phyloP scores from a whole-genome alignment of 2,329 filamentous ascomycete genomes.

The Paraphaeosphaeria sporulosa region DNA sequence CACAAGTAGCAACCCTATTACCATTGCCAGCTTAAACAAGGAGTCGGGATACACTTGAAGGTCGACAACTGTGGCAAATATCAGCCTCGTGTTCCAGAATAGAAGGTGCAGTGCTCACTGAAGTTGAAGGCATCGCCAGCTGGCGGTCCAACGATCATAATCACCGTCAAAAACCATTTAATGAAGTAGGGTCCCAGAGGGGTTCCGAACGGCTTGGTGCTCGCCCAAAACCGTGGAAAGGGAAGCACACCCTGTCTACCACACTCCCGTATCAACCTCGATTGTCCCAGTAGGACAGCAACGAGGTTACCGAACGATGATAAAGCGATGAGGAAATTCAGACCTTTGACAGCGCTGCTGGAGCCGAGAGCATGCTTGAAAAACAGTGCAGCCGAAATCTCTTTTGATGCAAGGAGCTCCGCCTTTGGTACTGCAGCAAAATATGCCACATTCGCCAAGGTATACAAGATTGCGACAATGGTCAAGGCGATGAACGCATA shows the following conservation, averaged over 20 bases:
- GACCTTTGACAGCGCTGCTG: constrained; percentile 56
- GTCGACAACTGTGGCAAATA: constrained; percentile 58
- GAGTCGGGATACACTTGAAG: constrained; percentile 65
- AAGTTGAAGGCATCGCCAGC: constrained; percentile 71
- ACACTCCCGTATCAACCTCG: constrained; percentile 66
- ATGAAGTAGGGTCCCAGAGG: constrained; percentile 65
- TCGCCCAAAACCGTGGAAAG: constrained; percentile 67
- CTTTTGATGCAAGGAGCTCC: constrained; percentile 58
- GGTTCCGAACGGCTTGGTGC: constrained; percentile 68
- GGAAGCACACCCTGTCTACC: constrained; percentile 69
- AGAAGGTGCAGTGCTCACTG: constrained; percentile 31
- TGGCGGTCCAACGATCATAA: constrained; percentile 68
- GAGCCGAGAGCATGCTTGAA: constrained; percentile 65
- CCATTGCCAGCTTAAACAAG: constrained; percentile 66
- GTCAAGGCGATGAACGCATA: constrained; percentile 57
- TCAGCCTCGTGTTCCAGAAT: not conserved
- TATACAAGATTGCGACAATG: constrained; percentile 62
- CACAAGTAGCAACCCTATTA: constrained; percentile 65
- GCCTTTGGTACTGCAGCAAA: constrained; percentile 65
- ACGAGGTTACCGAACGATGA: constrained; percentile 68
- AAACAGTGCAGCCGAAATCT: constrained; percentile 64
- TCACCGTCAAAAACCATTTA: constrained; percentile 64
- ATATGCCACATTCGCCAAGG: constrained; percentile 68
- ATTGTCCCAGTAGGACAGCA: constrained; percentile 62
- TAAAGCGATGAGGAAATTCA: constrained; percentile 65